phyloP scores from a whole-genome alignment of 768 basidiomycete species.

The Naematelia encephala region DNA sequence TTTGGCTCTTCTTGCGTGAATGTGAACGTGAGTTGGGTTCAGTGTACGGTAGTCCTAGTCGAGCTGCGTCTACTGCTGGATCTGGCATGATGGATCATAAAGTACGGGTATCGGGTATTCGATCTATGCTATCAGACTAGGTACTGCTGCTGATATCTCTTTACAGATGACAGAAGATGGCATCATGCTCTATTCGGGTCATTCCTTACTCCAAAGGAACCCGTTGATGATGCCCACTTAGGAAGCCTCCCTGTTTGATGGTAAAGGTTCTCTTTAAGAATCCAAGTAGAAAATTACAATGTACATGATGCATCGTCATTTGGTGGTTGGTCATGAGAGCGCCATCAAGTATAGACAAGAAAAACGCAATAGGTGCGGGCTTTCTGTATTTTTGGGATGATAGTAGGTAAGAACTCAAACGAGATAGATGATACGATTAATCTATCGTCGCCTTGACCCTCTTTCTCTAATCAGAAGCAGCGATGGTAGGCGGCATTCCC shows the following conservation, averaged over 20 bases:
- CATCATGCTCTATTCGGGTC: too few relatives aligned
- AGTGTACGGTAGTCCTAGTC: conserved; percentile 11
- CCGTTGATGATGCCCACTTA: too few relatives aligned
- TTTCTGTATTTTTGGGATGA: too few relatives aligned
- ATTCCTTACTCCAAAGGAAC: too few relatives aligned
- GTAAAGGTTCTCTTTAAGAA: too few relatives aligned
- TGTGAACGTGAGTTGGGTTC: conserved; percentile 7
- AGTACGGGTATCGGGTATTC: not conserved
- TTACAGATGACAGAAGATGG: too few relatives aligned
- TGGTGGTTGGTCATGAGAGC: not conserved
- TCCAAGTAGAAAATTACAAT: not conserved
- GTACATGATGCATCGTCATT: not conserved
- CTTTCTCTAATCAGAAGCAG: not conserved
- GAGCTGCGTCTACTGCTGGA: conserved; percentile 15
- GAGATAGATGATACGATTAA: too few relatives aligned
- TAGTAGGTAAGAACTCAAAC: too few relatives aligned
- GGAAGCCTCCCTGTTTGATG: too few relatives aligned
- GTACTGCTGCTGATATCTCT: too few relatives aligned
- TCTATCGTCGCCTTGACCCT: not conserved
- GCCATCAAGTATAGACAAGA: not conserved
- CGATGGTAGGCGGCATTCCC: conserved; percentile 9
- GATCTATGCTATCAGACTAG: too few relatives aligned
- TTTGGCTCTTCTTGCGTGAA: too few relatives aligned
- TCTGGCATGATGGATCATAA: conserved; percentile 15
- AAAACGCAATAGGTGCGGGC: not conserved